Evolutionary conservation across 2,329 filamentous ascomycete species (phyloP), one percentile per base, ranked within the genome.

Genomic region (Epichloe aotearoae): DNA sequence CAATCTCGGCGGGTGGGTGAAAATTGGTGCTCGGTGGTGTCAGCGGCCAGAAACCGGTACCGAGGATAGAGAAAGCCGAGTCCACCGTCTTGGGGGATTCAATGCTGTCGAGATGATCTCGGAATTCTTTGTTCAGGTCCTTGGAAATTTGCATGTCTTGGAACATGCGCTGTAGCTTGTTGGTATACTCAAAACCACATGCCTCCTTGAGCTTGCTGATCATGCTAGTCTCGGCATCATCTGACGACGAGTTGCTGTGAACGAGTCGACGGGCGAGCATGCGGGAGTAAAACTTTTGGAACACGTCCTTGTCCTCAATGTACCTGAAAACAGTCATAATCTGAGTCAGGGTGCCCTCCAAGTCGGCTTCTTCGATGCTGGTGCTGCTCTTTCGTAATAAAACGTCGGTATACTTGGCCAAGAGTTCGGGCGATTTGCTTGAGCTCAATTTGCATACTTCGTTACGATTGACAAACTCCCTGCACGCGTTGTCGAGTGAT

Each of bases 301-400:
- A 98, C 5, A 98, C 93, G 63, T 98, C 93, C 75, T 98, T 98
- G 71, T 98, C 93, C 66, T 98, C 93, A 56, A 98, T 97, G 69
- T 98, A 98, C 73, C 97, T 97, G 80, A 98, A 98, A 50, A 98
- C 88, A 1, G 91, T 96, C 93, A 98, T 98, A 61, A 98, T 93
- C 66, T 96, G 88, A 19, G 81, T 82, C 33, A 97, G 73, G 36
- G 88, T 85, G 57, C 85, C 84, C 70, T 98, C 93, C 60, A 97
- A 77, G 62, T 98, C 91, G 34, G 87, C 85, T 64, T 98, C 93
- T 64, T 97, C 93, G 14, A 89, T 88, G 59, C 89, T 88, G 59
- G 90, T 94, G 33, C 86, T 86, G 58, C 88, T 91, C 75, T 95
- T 96, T 68, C 93, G 91, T 48, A 98, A 74, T 34, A 98, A 73